phyloP scores from a whole-genome alignment of 805 yeast species.

The Metschnikowia vanudenii region DNA sequence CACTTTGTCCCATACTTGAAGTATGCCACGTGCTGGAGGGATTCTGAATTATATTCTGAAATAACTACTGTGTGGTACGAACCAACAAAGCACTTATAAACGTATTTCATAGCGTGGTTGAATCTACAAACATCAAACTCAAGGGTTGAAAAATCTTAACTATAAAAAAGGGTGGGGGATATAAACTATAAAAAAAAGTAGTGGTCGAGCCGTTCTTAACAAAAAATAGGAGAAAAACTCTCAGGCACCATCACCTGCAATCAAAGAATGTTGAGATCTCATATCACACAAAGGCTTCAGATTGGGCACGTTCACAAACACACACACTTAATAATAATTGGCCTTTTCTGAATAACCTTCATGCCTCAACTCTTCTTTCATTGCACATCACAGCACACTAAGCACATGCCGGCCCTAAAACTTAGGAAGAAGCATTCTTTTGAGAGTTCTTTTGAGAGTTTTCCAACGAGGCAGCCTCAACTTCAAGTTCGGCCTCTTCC shows the following conservation, averaged over 20 bases:
- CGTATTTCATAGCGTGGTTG: too few species aligned
- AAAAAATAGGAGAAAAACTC: conserved; percentile 6
- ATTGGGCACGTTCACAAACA: conserved; percentile 12
- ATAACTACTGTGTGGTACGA: too few species aligned
- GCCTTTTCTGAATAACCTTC: neutral
- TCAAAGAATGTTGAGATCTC: neutral
- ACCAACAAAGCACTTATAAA: too few species aligned
- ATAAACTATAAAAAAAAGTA: conserved; percentile 7
- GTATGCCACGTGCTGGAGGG: too few species aligned
- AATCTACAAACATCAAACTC: neutral
- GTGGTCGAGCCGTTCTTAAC: conserved; percentile 22
- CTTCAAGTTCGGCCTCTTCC: conserved; percentile 18
- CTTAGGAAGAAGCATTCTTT: too few species aligned
- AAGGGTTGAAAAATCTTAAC: conserved; percentile 8
- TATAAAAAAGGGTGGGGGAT: conserved; percentile 12
- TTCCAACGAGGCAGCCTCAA: conserved; percentile 9
- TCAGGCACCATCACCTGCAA: neutral
- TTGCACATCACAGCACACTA: neutral
- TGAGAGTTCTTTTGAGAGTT: conserved; percentile 4
- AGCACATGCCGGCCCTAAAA: neutral
- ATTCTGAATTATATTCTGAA: too few species aligned
- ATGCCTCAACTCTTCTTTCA: neutral
- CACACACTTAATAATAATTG: conserved; percentile 11
- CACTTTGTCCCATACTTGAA: too few species aligned
- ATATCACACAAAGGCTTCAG: conserved; percentile 2